Conservation (phyloP, 495 filamentous ascomycete genomes). For the Aspergillus egyptiacus region DNA sequence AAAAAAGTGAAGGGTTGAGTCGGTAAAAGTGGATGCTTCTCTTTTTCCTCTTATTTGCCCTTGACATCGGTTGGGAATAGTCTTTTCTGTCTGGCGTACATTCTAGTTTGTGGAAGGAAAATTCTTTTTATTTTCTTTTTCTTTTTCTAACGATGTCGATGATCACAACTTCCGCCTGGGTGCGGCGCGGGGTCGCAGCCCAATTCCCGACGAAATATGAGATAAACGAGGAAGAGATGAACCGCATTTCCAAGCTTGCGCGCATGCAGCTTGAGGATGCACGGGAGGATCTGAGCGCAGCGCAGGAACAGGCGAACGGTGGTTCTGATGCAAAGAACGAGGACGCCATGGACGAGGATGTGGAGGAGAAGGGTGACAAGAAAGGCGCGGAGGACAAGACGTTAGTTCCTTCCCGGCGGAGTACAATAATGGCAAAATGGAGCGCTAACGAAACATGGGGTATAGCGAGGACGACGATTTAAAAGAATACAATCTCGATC, state of each 20-base stretch:
- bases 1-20: background rate
- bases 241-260: slow-evolving; percentile 82
- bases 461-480: slow-evolving; percentile 62
- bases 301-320: slow-evolving; percentile 38
- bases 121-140: slow-evolving; percentile 4
- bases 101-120: no score
- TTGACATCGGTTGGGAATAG: background rate
- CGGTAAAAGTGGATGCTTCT: slow-evolving; percentile 1
- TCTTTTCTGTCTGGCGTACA: background rate
- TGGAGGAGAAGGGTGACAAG: slow-evolving; percentile 25
- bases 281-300: slow-evolving; percentile 73
- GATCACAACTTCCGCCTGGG: slow-evolving; percentile 93
- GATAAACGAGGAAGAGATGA: slow-evolving; percentile 88
- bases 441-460: background rate
- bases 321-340: slow-evolving; percentile 26
- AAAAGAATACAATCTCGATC: slow-evolving; percentile 90
- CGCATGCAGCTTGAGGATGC: slow-evolving; percentile 91
- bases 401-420: slow-evolving; percentile 1
- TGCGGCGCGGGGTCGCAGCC: slow-evolving; percentile 88
- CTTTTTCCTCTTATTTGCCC: background rate
- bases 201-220: slow-evolving; percentile 85
- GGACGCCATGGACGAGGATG: slow-evolving; percentile 28
- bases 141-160: slow-evolving; percentile 57
- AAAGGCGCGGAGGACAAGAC: slow-evolving; percentile 16
- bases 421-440: slow-evolving; percentile 22